A percentile compares a stretch with the other conserved stretches of the same genome.
phyloP scores from a whole-genome alignment of 495 filamentous ascomycete genomes.

The Parathielavia appendiculata region DNA sequence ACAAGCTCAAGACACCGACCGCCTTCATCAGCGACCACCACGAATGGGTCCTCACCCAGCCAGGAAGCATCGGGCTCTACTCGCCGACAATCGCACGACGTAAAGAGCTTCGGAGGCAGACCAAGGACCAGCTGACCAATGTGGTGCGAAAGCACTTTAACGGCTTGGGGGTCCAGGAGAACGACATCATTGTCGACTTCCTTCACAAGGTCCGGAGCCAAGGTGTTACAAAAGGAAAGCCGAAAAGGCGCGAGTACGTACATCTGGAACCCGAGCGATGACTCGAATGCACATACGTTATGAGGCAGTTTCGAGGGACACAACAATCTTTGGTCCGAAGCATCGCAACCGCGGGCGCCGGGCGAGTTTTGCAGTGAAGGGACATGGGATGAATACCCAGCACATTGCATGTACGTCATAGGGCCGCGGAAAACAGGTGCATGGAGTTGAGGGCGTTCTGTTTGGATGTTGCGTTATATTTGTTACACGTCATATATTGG shows the following conservation, averaged over 20 bases:
- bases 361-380: not conserved
- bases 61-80: slow-evolving; percentile 60
- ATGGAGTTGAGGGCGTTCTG: slow-evolving; percentile 7
- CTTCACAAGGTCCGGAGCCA: slow-evolving; percentile 67
- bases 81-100: slow-evolving; percentile 67
- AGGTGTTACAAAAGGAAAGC: slow-evolving; percentile 30
- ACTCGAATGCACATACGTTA: not conserved
- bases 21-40: slow-evolving; percentile 68
- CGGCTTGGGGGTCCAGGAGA: slow-evolving; percentile 73
- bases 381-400: not conserved
- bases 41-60: slow-evolving; percentile 63
- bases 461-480: not conserved
- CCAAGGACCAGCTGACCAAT: slow-evolving; percentile 73
- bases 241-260: slow-evolving; percentile 27
- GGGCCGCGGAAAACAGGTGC: not conserved
- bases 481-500: not conserved
- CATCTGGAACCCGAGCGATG: slow-evolving; percentile 20
- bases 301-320: slow-evolving; percentile 9
- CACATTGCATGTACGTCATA: not conserved
- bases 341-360: not conserved
- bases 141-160: slow-evolving; percentile 89
- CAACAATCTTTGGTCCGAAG: slow-evolving; percentile 11
- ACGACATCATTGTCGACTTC: slow-evolving; percentile 81
- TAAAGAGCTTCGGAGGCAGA: slow-evolving; percentile 59
- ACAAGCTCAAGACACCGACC: slow-evolving; percentile 64